phyloP scores from a whole-genome alignment of 305 asterid genomes.

The Nicotiana rustica region DNA sequence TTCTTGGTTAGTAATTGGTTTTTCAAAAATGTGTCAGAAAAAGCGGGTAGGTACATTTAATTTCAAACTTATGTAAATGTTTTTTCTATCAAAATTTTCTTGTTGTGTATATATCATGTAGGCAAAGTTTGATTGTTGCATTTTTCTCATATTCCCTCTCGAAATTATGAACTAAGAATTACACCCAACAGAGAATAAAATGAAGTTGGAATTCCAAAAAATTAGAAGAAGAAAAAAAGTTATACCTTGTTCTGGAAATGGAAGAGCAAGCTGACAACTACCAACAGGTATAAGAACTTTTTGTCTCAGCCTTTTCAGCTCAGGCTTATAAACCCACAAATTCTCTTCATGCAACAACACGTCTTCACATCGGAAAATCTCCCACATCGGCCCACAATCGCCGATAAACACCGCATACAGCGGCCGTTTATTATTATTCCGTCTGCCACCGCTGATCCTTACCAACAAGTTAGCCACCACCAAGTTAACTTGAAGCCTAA shows the following conservation, averaged over 20 bases:
- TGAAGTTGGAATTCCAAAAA: background rate
- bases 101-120: too few species aligned
- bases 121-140: too few species aligned
- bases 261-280: constrained; percentile 72
- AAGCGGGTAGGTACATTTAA: too few species aligned
- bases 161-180: too few species aligned
- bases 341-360: constrained; percentile 64
- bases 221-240: background rate
- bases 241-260: constrained; percentile 47
- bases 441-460: constrained; percentile 44
- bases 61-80: too few species aligned
- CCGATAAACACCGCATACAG: constrained; percentile 67
- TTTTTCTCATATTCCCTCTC: too few species aligned
- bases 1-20: too few species aligned
- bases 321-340: constrained; percentile 71
- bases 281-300: constrained; percentile 71
- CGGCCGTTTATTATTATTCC: constrained; percentile 24
- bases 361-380: constrained; percentile 83
- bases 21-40: too few species aligned
- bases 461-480: constrained; percentile 69
- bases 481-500: constrained; percentile 70
- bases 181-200: background rate
- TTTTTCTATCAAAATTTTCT: background rate
- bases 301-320: constrained; percentile 52
- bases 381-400: constrained; percentile 69